Percentiles rank a stretch among this genome's conserved stretches.
Evolutionary conservation across 1,284 basidiomycete genomes (phyloP).

Genomic region (Dichomitus squalens): DNA sequence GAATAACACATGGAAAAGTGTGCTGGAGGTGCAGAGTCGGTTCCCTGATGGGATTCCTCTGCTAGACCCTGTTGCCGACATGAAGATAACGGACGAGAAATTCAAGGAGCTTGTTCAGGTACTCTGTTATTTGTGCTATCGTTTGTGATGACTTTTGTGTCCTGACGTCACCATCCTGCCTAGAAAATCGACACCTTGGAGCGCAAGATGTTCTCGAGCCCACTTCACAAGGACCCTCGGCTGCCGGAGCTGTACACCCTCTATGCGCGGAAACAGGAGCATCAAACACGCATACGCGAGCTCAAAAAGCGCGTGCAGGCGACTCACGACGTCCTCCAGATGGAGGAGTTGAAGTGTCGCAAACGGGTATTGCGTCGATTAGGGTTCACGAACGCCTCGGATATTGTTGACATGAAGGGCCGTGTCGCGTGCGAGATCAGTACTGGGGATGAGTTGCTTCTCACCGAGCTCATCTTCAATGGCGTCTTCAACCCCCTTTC

Average conservation of each 20-base stretch:
- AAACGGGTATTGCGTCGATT: conserved; percentile 93
- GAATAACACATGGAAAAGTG: conserved; percentile 87
- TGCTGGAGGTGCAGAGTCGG: conserved; percentile 87
- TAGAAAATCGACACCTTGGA: conserved; percentile 93
- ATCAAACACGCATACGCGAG: conserved; percentile 70
- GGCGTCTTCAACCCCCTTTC: conserved; percentile 91
- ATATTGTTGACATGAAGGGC: conserved; percentile 98
- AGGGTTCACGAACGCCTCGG: conserved; percentile 86
- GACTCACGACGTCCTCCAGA: conserved; percentile 92
- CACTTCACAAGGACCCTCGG: conserved; percentile 74
- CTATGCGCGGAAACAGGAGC: conserved; percentile 79
- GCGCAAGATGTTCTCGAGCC: conserved; percentile 74
- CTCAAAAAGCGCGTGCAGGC: conserved; percentile 86
- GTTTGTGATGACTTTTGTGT: background rate
- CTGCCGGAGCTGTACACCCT: conserved; percentile 80
- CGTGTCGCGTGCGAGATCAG: conserved; percentile 98
- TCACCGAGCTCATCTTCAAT: conserved; percentile 98
- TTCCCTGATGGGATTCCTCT: conserved; percentile 88
- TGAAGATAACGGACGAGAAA: conserved; percentile 95
- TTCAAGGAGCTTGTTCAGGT: conserved; percentile 89
- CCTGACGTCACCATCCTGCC: background rate
- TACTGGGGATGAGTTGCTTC: conserved; percentile 93
- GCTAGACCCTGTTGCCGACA: conserved; percentile 93
- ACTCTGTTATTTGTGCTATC: conserved; percentile 9
- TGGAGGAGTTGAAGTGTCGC: conserved; percentile 95